Conservation (phyloP, 345 rosid genomes). For the Ceriops zippeliana region DNA sequence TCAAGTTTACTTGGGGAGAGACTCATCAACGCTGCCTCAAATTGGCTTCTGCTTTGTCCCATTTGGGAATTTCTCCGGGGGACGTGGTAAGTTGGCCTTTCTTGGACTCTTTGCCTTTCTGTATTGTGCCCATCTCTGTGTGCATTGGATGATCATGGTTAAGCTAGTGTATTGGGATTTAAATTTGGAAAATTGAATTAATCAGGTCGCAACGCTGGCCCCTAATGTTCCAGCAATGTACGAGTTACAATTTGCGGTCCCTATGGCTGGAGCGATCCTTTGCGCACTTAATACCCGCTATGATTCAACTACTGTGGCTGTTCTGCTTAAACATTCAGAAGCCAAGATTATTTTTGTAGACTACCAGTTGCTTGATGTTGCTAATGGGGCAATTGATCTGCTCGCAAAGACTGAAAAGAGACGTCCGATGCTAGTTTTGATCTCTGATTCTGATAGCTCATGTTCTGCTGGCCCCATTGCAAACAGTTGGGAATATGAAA, state of each 20-base stretch:
- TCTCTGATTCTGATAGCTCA: constrained; percentile 36
- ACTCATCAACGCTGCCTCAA: constrained; percentile 60
- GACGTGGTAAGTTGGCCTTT: constrained; percentile 52
- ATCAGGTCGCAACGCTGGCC: constrained; percentile 60
- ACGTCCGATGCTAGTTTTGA: constrained; percentile 41
- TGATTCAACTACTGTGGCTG: constrained; percentile 51
- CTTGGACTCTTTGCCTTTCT: background rate
- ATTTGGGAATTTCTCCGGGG: constrained; percentile 51
- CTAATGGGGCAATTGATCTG: constrained; percentile 52
- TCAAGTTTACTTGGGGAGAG: constrained; percentile 52
- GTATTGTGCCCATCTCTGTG: too few relatives aligned
- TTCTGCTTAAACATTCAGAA: constrained; percentile 51
- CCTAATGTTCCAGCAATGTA: constrained; percentile 75
- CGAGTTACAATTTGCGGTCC: constrained; percentile 83
- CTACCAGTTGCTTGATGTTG: constrained; percentile 45
- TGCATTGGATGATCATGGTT: too few relatives aligned
- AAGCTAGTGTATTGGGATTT: background rate
- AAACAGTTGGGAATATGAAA: constrained; percentile 37
- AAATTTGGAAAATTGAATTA: background rate
- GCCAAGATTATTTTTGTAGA: constrained; percentile 63
- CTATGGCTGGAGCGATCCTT: constrained; percentile 73
- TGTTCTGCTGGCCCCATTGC: constrained; percentile 5
- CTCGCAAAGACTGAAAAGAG: constrained; percentile 31
- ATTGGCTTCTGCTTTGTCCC: constrained; percentile 68
- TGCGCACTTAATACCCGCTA: constrained; percentile 66